These are phyloP conservation scores for Leptomonas seymouri DNA, from an alignment of 208 protist species.

Conservation along the genomic window DNA sequence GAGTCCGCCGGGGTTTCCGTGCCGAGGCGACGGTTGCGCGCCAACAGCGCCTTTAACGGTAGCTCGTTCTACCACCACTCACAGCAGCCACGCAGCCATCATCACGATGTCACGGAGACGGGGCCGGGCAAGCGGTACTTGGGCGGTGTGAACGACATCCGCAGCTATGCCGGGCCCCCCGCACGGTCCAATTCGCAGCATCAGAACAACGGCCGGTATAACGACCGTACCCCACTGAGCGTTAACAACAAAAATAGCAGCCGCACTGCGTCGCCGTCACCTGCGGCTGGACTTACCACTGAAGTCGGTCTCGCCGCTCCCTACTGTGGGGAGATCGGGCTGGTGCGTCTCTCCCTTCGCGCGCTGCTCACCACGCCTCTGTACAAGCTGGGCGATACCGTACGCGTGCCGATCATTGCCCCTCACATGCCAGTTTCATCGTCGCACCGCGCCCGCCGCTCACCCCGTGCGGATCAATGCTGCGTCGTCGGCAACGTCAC, in stretches of 20 bases:
- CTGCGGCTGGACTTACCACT: background rate
- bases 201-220: constrained; percentile 5
- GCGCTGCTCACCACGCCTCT: constrained; percentile 61
- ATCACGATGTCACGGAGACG: constrained; percentile 2
- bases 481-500: constrained; percentile 63
- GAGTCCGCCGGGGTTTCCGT: background rate
- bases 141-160: constrained; percentile 23
- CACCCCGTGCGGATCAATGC: constrained; percentile 12
- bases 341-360: constrained; percentile 65
- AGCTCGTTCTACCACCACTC: constrained; percentile 2
- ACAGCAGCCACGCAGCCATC: background rate
- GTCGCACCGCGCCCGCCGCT: constrained; percentile 16
- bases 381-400: constrained; percentile 55
- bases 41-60: constrained; percentile 9
- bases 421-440: constrained; percentile 1
- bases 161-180: constrained; percentile 18
- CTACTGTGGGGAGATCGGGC: constrained; percentile 54
- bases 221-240: background rate
- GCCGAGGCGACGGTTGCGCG: constrained; percentile 9
- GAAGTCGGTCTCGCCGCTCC: background rate
- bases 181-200: constrained; percentile 10
- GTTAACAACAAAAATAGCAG: background rate
- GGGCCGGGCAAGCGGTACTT: constrained; percentile 12
- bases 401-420: constrained; percentile 66
- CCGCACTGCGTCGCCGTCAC: constrained; percentile 9